Base-by-base conservation (phyloP, 2,329 filamentous ascomycete genomes). In the Sporothrix brasiliensis region DNA sequence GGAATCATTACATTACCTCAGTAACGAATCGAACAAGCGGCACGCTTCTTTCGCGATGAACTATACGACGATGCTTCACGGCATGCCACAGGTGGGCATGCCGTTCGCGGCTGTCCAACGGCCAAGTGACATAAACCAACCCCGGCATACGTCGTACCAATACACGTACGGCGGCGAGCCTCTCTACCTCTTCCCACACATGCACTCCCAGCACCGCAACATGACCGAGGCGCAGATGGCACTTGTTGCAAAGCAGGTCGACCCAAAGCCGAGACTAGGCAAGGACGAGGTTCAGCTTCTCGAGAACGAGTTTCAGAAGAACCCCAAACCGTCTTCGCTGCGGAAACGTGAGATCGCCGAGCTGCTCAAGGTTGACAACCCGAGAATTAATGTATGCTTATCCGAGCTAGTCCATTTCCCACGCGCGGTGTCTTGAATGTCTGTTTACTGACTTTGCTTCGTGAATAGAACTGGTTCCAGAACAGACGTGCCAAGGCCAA, bases 401-500 rank as follows among this genome's bases (percentile, higher is more conserved):
- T 2, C 39, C 2, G 13, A 16, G 1, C 5, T 74, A 80, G 60
- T 5, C 21, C 4, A 19, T 56, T 27, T 50, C 30, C 19, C 47
- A 14, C n/a, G 58, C 41, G 56, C 11, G 9, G 39, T 11, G 50
- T 19, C 67, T 66, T 61, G 50, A 27, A 27, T 41, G 54, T 65
- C 73, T 76, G 47, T 75, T 73, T 60, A 66, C 27, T 67, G 19
- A n/a, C 65, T 49, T 68, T 30, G n/a, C 67, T 21, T 14, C 4
- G 24, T 24, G 16, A 27, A 11, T 68, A 90, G 88, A 90, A 90
- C 76, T 90, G 88, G 88, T 90, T 90, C 76, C 88, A 90, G 74
- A 90, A 90, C 76, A 82, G 88, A 71, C 83, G 88, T 67, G 88
- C 88, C 68, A 86, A 88, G 78, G 86, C 87, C 73, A 89, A 89